Conservation (phyloP, 2,329 filamentous ascomycete genomes). For the Aspergillus cejpii region DNA sequence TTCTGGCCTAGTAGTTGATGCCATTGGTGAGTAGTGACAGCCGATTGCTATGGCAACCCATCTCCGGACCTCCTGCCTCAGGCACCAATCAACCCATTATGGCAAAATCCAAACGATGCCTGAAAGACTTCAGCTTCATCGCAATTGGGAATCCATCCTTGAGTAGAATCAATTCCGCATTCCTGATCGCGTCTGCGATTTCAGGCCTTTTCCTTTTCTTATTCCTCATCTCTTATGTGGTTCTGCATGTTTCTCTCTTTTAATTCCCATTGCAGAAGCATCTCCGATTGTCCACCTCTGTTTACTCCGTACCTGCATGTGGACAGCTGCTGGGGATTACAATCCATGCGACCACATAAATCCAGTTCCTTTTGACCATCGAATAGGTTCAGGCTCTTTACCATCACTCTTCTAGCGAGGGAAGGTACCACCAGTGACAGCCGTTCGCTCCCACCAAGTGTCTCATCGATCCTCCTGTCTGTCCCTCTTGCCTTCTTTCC, state of each 20-base stretch:
- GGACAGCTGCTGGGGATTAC: background rate
- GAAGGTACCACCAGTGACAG: background rate
- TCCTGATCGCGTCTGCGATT: conserved; percentile 1
- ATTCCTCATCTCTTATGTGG: conserved; percentile 1
- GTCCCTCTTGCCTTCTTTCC: conserved; percentile 10
- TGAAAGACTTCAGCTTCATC: background rate
- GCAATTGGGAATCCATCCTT: conserved; percentile 3
- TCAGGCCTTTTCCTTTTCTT: background rate
- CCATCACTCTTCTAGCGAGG: too few relatives aligned
- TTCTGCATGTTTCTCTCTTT: conserved; percentile 22
- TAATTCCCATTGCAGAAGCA: conserved; percentile 16
- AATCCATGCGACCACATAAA: background rate
- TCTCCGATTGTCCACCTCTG: conserved; percentile 4
- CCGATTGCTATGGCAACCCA: conserved; percentile 29
- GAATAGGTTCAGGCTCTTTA: too few relatives aligned
- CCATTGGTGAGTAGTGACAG: background rate
- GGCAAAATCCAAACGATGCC: conserved; percentile 24
- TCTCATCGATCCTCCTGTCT: conserved; percentile 8
- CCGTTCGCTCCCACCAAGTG: background rate
- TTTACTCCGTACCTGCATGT: conserved; percentile 7
- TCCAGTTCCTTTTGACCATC: too few relatives aligned
- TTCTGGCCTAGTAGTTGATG: too few relatives aligned
- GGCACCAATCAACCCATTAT: conserved; percentile 15
- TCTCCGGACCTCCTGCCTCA: conserved; percentile 13
- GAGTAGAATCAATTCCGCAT: conserved; percentile 2